These are phyloP conservation scores for Solanum medicagineum DNA, from an alignment of 257 asterid species.

Conservation along the genomic window DNA sequence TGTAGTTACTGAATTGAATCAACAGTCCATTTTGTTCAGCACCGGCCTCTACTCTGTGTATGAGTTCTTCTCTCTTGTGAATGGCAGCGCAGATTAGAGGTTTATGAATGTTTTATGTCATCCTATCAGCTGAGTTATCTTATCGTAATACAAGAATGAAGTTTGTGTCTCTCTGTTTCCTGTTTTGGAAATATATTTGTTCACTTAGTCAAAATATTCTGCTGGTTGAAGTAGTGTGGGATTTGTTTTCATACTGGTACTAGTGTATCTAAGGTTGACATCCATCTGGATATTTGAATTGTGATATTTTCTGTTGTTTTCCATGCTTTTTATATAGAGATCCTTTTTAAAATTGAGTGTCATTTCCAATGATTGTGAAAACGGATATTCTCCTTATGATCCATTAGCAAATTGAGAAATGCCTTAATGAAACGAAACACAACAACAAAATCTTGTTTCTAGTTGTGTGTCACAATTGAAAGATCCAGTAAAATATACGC, in stretches of 20 bases:
- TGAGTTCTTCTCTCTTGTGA: neutral
- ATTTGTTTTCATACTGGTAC: neutral
- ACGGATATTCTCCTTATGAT: neutral
- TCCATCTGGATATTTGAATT: neutral
- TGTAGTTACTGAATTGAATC: neutral
- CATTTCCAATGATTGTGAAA: neutral
- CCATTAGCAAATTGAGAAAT: neutral
- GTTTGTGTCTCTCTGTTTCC: neutral
- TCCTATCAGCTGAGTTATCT: neutral
- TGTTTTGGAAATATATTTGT: neutral
- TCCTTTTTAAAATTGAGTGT: neutral
- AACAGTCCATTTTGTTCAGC: neutral
- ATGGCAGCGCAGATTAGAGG: neutral
- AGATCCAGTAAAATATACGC: neutral
- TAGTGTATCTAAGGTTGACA: neutral
- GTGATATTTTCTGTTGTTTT: neutral
- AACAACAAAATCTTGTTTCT: neutral
- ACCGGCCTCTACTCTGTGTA: neutral
- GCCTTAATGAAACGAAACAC: neutral
- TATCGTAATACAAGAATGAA: neutral
- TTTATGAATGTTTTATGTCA: neutral
- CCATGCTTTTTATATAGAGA: neutral
- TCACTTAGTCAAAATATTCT: neutral
- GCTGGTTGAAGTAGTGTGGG: neutral
- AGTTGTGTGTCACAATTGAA: neutral